Evolutionary conservation across 371 early-diverging fungal species (phyloP).

Genomic region (Blastocladiella emersonii): DNA sequence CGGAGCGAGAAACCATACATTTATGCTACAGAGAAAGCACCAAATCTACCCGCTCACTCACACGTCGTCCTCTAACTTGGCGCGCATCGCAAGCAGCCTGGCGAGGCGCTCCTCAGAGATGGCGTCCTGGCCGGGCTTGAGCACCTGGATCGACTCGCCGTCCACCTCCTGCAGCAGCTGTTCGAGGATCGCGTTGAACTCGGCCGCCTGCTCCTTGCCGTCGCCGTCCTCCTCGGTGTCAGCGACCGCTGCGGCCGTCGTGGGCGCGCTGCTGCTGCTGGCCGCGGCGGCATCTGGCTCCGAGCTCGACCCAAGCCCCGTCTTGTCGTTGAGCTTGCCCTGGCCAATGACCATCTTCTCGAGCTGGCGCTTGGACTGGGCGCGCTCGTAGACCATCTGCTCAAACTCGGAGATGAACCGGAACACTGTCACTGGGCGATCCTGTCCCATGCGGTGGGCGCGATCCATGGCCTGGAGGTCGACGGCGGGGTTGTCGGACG

Average conservation of each 20-base stretch:
- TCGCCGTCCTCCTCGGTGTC: neutral
- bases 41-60: too few relatives aligned
- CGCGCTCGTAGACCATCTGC: conserved; percentile 56
- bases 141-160: neutral
- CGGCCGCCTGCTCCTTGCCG: neutral
- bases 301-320: neutral
- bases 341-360: conserved; percentile 67
- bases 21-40: too few relatives aligned
- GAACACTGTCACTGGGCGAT: conserved; percentile 77
- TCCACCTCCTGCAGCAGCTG: neutral
- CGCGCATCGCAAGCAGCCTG: too few relatives aligned
- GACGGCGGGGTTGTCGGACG: conserved; percentile 60
- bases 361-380: conserved; percentile 69
- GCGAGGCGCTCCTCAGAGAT: too few relatives aligned
- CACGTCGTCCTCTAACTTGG: too few relatives aligned
- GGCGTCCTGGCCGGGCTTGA: neutral
- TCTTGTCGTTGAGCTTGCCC: neutral
- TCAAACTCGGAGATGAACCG: conserved; percentile 77
- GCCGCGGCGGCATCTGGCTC: too few relatives aligned
- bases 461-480: conserved; percentile 96
- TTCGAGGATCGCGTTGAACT: neutral
- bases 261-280: neutral
- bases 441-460: conserved; percentile 93
- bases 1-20: too few relatives aligned
- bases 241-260: neutral